These are phyloP conservation scores for Taphrina betulina DNA, from an alignment of 1,139 yeast species.

Conservation along the genomic window DNA sequence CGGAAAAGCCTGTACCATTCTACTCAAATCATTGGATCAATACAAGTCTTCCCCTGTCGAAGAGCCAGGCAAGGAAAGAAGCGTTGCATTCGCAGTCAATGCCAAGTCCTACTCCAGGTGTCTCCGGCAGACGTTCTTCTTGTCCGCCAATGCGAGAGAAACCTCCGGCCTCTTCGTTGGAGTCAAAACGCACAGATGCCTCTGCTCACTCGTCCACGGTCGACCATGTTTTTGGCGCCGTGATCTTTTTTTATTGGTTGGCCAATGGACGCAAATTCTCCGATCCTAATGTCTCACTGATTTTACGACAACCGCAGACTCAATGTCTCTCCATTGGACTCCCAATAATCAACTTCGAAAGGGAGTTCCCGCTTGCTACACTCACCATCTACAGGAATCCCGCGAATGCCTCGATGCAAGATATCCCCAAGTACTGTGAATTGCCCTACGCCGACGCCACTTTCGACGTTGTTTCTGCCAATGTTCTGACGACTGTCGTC, in stretches of 20 bases:
- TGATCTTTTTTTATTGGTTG: conserved; percentile 8
- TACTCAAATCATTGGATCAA: too few relatives aligned
- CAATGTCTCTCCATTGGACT: conserved; percentile 1
- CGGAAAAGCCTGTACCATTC: too few relatives aligned
- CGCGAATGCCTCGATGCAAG: neutral
- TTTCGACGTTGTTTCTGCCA: conserved; percentile 16
- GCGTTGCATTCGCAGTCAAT: too few relatives aligned
- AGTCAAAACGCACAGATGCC: too few relatives aligned
- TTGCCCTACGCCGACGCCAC: conserved; percentile 6
- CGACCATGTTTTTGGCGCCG: neutral
- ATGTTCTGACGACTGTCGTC: neutral
- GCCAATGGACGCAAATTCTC: conserved; percentile 9
- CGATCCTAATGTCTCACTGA: neutral
- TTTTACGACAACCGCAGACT: neutral
- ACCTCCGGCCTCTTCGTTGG: too few relatives aligned
- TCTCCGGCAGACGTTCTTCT: too few relatives aligned
- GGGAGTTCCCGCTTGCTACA: conserved; percentile 9
- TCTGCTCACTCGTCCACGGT: neutral
- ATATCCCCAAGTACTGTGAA: neutral
- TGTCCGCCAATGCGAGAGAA: too few relatives aligned
- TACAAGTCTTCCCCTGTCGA: too few relatives aligned
- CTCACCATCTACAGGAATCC: conserved; percentile 2
- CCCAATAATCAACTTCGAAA: conserved; percentile 1
- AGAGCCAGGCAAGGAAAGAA: too few relatives aligned
- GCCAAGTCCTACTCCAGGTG: too few relatives aligned